Conservation (phyloP, 139 green algal species). For the Chlamydomonas incerta region DNA sequence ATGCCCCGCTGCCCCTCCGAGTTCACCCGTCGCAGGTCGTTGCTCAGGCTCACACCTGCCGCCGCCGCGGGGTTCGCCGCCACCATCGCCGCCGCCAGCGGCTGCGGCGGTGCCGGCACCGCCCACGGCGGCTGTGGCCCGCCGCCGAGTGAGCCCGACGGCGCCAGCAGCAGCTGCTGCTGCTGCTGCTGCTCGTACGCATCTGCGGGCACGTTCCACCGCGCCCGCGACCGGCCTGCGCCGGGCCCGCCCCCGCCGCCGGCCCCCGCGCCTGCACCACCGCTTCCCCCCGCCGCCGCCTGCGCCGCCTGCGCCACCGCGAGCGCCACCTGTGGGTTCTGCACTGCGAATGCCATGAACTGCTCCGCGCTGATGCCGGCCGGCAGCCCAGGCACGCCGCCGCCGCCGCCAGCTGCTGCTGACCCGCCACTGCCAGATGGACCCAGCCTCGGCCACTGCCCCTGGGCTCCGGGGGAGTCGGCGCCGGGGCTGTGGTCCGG, state of each 20-base stretch:
- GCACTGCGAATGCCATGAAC: conserved; percentile 28
- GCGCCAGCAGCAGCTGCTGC: background rate
- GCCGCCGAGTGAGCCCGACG: too few species aligned
- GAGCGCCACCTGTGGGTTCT: conserved; percentile 36
- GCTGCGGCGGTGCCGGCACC: background rate
- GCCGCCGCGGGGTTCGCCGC: background rate
- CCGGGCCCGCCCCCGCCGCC: too few species aligned
- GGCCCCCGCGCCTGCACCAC: background rate
- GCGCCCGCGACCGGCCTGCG: background rate
- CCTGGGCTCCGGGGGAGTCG: background rate
- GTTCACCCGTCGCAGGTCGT: conserved; percentile 33
- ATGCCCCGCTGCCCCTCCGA: conserved; percentile 10
- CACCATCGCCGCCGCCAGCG: conserved; percentile 37
- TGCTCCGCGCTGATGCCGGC: conserved; percentile 14
- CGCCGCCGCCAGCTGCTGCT: background rate
- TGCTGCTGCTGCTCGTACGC: background rate
- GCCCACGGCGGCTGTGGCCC: background rate
- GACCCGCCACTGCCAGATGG: too few species aligned
- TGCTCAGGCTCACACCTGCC: background rate
- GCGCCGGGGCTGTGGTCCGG: background rate
- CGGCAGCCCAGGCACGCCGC: background rate
- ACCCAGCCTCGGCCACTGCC: too few species aligned
- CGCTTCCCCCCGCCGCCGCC: background rate
- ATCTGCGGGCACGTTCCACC: conserved; percentile 28
- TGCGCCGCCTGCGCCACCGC: conserved; percentile 16